These are phyloP conservation scores for Paraurostyla sp. DNA, from an alignment of 73 alveolate genomes.

Conservation along the genomic window DNA sequence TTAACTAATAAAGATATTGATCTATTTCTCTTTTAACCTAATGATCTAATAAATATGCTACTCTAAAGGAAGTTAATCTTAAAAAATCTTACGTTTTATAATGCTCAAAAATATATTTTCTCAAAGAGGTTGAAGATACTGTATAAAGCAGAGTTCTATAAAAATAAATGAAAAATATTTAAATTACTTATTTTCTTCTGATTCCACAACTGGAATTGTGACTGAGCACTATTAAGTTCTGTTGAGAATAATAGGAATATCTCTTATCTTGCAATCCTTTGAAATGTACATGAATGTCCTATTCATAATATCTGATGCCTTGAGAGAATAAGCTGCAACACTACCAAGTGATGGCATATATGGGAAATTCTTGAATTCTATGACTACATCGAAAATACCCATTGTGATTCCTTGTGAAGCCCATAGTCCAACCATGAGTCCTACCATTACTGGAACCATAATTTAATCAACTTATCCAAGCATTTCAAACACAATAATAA, in stretches of 20 bases:
- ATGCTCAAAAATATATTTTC: slow-evolving; percentile 59
- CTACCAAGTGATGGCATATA: slow-evolving; percentile 91
- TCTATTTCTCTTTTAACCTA: background rate
- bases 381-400: slow-evolving; percentile 92
- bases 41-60: background rate
- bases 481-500: slow-evolving; percentile 93
- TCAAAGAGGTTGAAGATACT: slow-evolving; percentile 63
- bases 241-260: slow-evolving; percentile 20
- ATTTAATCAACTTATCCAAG: slow-evolving; percentile 85
- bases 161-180: background rate
- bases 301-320: slow-evolving; percentile 90
- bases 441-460: slow-evolving; percentile 85
- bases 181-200: slow-evolving; percentile 59
- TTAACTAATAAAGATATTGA: slow-evolving; percentile 6
- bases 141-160: slow-evolving; percentile 24
- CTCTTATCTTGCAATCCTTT: slow-evolving; percentile 42
- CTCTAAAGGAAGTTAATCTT: slow-evolving; percentile 38
- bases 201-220: slow-evolving; percentile 71
- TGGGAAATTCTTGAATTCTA: slow-evolving; percentile 91
- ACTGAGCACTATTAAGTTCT: slow-evolving; percentile 39
- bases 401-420: slow-evolving; percentile 84
- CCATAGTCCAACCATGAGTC: slow-evolving; percentile 86
- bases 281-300: slow-evolving; percentile 64
- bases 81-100: slow-evolving; percentile 42
- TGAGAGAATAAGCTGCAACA: slow-evolving; percentile 78